phyloP scores from a whole-genome alignment of 2,329 filamentous ascomycete species.

The Cryphonectria nitschkei region DNA sequence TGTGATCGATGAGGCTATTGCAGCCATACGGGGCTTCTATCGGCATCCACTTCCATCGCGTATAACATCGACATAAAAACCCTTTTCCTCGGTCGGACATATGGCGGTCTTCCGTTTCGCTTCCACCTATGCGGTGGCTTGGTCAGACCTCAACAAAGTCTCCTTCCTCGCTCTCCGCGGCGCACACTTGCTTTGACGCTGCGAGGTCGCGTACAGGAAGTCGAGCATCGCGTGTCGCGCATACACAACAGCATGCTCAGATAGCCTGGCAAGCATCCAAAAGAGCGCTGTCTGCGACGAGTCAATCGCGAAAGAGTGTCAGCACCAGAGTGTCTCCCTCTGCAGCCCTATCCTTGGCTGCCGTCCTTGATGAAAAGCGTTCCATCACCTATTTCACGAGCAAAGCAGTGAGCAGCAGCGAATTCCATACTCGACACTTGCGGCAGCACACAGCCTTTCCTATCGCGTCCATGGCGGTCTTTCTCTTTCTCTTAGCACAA shows the following conservation, averaged over 20 bases:
- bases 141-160: constrained; percentile 36
- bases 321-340: constrained; percentile 27
- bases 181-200: constrained; percentile 16
- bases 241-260: constrained; percentile 42
- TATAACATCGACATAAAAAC: constrained; percentile 34
- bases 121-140: constrained; percentile 25
- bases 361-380: constrained; percentile 37
- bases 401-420: constrained; percentile 55
- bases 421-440: constrained; percentile 26
- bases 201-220: constrained; percentile 44
- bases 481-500: constrained; percentile 1
- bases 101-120: constrained; percentile 30
- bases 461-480: background rate
- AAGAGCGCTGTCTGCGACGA: constrained; percentile 32
- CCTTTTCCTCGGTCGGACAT: constrained; percentile 33
- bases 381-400: constrained; percentile 43
- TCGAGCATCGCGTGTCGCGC: constrained; percentile 62
- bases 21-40: constrained; percentile 70
- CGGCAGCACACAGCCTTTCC: constrained; percentile 11
- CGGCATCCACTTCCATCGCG: constrained; percentile 55
- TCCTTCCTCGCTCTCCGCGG: constrained; percentile 45
- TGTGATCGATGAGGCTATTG: constrained; percentile 85
- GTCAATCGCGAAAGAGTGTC: constrained; percentile 33
- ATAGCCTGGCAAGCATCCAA: constrained; percentile 59
- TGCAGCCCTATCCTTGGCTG: constrained; percentile 32